phyloP scores from a whole-genome alignment of 176 grass and related monocot species.

The Oryza meyeriana region DNA sequence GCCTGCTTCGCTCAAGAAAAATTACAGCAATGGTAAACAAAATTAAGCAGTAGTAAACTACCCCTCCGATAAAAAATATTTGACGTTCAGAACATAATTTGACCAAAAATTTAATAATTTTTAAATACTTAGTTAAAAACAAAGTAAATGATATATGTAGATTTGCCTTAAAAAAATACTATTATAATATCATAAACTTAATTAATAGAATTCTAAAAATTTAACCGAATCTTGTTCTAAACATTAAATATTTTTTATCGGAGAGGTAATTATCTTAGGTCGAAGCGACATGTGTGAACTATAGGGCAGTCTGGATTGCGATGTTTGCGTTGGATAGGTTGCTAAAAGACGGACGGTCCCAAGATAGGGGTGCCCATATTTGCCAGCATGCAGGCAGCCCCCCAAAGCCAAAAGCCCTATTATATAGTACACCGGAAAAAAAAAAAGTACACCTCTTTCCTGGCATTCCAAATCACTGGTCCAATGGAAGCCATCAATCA shows the following conservation, averaged over 20 bases:
- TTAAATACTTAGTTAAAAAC: too few relatives aligned
- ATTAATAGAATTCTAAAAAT: too few relatives aligned
- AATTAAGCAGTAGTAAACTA: neutral
- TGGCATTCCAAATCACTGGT: conserved; percentile 55
- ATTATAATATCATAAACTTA: too few relatives aligned
- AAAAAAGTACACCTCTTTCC: conserved; percentile 44
- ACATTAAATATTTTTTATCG: too few relatives aligned
- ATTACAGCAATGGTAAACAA: neutral
- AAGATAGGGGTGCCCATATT: conserved; percentile 39
- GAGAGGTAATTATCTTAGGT: neutral
- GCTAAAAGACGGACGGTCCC: conserved; percentile 41
- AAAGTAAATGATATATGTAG: too few relatives aligned
- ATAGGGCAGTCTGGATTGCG: conserved; percentile 25
- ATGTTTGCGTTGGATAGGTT: conserved; percentile 30
- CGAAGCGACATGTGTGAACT: neutral
- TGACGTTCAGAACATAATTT: too few relatives aligned
- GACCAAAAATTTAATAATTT: too few relatives aligned
- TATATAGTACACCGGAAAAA: conserved; percentile 34
- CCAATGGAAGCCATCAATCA: conserved; percentile 62
- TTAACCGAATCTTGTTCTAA: too few relatives aligned
- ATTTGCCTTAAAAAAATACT: too few relatives aligned
- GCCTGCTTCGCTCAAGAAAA: too few relatives aligned
- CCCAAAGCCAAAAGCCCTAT: neutral
- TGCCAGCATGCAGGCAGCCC: conserved; percentile 45
- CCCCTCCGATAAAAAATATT: too few relatives aligned